Evolutionary conservation across 2,329 filamentous ascomycete genomes (phyloP), one percentile per base, ranked within the genome.

Genomic region (Fusarium sp.): DNA sequence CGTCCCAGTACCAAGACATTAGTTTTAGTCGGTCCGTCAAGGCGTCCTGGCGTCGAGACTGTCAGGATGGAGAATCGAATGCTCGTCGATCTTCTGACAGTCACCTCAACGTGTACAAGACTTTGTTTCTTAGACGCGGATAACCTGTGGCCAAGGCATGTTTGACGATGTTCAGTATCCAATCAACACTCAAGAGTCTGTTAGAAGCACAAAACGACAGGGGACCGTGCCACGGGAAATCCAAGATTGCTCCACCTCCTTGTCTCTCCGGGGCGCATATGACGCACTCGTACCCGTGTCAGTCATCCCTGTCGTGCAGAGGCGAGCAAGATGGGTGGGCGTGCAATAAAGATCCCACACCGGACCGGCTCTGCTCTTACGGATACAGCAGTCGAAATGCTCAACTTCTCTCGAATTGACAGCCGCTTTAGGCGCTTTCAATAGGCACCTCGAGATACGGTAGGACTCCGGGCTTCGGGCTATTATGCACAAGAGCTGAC

Each of bases 211-310:
- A 49, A 65, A 41, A 26, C 51, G 56, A 60, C 68, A 59, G 62
- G 64, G 70, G 72, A 53, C 55, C 55, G 61, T 65, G 67, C 69
- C 56, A 70, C 63, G 56, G 67, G 65, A 65, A 49, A 52, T 58
- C 62, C 61, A 71, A 58, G 71, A 67, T 67, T 39, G 49, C 62
- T 64, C 58, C 58, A 71, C 68, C 54, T 57, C 65, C 56, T 56
- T 70, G 69, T 63, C 60, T 64, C 61, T 69, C 63, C 51, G 72
- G 70, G 72, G 70, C 70, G 66, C 72, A 74, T 74, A 74, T 74
- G 72, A 74, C 72, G 72, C 72, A 72, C 69, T 74, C 59, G 58
- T 59, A 72, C 72, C 72, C 72, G 70, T 73, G 65, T 52, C 62
- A 66, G 61, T 56, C 30, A 69, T 72, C 62, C 68, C 56, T 71